phyloP scores from a whole-genome alignment of 352 stramenopile species.

The Labyrinthula sp. region DNA sequence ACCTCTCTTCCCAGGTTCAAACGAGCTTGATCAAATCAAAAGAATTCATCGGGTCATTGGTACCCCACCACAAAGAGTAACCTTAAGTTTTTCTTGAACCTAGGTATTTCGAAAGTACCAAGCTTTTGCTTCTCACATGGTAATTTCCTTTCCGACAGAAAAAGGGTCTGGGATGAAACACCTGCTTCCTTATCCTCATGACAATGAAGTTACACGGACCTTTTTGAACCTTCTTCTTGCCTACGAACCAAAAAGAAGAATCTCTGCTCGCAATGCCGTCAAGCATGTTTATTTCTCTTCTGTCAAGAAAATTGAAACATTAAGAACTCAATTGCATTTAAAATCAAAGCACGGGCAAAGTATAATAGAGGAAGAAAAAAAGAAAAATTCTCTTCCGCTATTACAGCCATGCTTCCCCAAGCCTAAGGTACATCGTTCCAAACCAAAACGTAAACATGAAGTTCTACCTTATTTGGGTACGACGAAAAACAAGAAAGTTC shows the following conservation, averaged over 20 bases:
- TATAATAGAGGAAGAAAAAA: too few species aligned
- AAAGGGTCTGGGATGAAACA: conserved; percentile 53
- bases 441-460: too few species aligned
- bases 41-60: conserved; percentile 77
- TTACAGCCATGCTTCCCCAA: too few species aligned
- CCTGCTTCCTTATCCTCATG: conserved; percentile 59
- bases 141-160: conserved; percentile 68
- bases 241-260: conserved; percentile 62
- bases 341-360: too few species aligned
- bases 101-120: conserved; percentile 67
- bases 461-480: too few species aligned
- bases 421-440: too few species aligned
- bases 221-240: conserved; percentile 56
- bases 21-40: conserved; percentile 81
- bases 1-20: conserved; percentile 71
- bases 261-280: conserved; percentile 62
- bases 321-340: too few species aligned
- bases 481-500: too few species aligned
- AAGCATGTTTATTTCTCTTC: conserved; percentile 68
- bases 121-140: conserved; percentile 63
- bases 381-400: too few species aligned
- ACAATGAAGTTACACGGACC: conserved; percentile 57
- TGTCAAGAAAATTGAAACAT: too few species aligned
- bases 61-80: conserved; percentile 44
- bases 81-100: conserved; percentile 26